Evolutionary conservation across 345 rosid genomes (phyloP), one percentile per base, ranked within the genome.

Genomic region (Populus pruinosa): DNA sequence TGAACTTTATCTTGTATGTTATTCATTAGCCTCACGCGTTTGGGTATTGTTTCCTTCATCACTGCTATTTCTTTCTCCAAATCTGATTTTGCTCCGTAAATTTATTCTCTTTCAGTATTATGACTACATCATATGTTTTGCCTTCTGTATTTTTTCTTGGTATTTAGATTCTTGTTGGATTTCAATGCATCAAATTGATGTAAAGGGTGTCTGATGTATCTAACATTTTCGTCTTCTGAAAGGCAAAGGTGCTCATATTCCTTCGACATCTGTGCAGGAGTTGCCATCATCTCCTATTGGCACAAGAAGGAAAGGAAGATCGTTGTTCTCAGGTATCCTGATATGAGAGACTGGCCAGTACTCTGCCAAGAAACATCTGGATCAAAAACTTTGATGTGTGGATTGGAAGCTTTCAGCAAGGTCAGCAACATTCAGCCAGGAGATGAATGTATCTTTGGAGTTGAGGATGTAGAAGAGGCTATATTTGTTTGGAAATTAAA

Each of bases 341-440:
- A 61, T 4, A 59, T 47, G 73, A 78, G 83, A 67, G 16, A 68
- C 53, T 83, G 87, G 88, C 87, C 87, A 13, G 86, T 85, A 21
- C 49, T 77, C 73, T 83, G 78, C 79, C 59, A 44, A 0, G 85
- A 83, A 71, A 83, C 62, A 41, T 23, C 64, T 27, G 59, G 23
- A 20, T 13, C 35, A 39, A 75, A 70, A n/a, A 8, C 77, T 27
- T 71, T 87, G 73, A 55, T 69, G 1, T 25, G 73, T 9, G 88
- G 87, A 64, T 83, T 87, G 87, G 80, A 82, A 23, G 83, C 76
- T 23, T 85, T 87, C 50, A 21, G 81, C 70, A 39, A 49, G 76
- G 83, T 79, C n/a, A 80, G 82, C 67, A 72, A 70, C 50, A 75
- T 85, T 68, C 73, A 78, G 69, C 61, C 53, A 38, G 41, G 33